Conservation (phyloP, 1,284 basidiomycete genomes). For the Takashimella koratensis region DNA sequence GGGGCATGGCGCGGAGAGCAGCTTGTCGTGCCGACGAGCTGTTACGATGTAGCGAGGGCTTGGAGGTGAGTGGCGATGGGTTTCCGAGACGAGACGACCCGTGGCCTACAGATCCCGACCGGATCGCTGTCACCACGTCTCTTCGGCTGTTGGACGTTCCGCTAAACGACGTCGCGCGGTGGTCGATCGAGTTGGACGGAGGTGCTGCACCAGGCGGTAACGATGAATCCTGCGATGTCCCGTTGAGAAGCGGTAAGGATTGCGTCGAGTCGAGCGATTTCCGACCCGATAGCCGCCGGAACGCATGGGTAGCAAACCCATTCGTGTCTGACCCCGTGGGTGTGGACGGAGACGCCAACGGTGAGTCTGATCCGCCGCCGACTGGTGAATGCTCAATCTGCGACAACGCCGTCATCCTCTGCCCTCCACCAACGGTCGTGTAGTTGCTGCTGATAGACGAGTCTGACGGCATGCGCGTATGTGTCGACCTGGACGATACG, state of each 20-base stretch:
- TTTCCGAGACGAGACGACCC: background rate
- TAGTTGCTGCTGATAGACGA: slow-evolving; percentile 44
- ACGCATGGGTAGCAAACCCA: slow-evolving; percentile 24
- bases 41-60: slow-evolving; percentile 31
- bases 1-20: slow-evolving; percentile 56
- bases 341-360: slow-evolving; percentile 32
- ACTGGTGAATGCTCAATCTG: slow-evolving; percentile 25
- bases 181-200: slow-evolving; percentile 22
- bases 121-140: slow-evolving; percentile 32
- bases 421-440: slow-evolving; percentile 18
- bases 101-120: slow-evolving; percentile 31
- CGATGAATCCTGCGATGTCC: slow-evolving; percentile 15
- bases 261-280: slow-evolving; percentile 45
- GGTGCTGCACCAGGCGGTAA: slow-evolving; percentile 34
- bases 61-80: slow-evolving; percentile 36
- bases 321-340: slow-evolving; percentile 39
- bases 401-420: slow-evolving; percentile 26
- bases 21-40: slow-evolving; percentile 29
- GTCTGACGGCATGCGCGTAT: slow-evolving; percentile 43
- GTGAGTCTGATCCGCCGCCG: slow-evolving; percentile 16
- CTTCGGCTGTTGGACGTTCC: slow-evolving; percentile 33
- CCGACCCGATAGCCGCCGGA: slow-evolving; percentile 26
- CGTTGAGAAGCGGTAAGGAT: slow-evolving; percentile 29
- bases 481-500: slow-evolving; percentile 16
- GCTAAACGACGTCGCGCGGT: slow-evolving; percentile 47